A percentile compares a stretch with the other conserved stretches of the same genome.
phyloP scores from a whole-genome alignment of 2,329 filamentous ascomycete genomes.

The Alternaria burnsii region DNA sequence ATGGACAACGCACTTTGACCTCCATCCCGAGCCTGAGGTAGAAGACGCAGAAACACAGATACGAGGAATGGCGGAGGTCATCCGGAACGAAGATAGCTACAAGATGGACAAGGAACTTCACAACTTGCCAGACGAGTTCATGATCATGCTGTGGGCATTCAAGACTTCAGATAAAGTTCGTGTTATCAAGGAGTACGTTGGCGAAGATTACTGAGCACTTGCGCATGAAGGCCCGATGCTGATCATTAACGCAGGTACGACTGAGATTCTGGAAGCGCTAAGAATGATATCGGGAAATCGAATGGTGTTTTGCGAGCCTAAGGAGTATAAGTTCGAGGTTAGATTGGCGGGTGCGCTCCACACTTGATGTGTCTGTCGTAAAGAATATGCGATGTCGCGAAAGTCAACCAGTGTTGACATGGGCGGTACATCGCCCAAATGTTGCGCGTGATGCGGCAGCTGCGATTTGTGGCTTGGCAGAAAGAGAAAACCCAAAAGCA shows the following conservation, averaged over 20 bases:
- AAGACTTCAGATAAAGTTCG: slow-evolving; percentile 18
- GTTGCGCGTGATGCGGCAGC: neutral
- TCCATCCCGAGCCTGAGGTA: slow-evolving; percentile 1
- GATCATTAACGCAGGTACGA: neutral
- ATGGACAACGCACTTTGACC: slow-evolving; percentile 31
- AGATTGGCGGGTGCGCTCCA: neutral
- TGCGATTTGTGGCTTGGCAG: neutral
- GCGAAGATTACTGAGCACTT: neutral
- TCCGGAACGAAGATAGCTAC: slow-evolving; percentile 30
- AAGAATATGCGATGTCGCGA: neutral
- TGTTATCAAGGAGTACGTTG: slow-evolving; percentile 7
- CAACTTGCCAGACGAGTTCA: slow-evolving; percentile 20
- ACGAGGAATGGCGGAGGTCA: slow-evolving; percentile 23
- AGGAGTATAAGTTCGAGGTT: neutral
- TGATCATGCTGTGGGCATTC: slow-evolving; percentile 32
- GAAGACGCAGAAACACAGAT: slow-evolving; percentile 18
- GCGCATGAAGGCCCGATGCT: neutral
- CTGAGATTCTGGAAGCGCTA: neutral
- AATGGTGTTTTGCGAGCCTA: neutral
- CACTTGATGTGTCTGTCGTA: neutral
- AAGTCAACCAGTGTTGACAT: neutral
- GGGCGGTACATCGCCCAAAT: neutral
- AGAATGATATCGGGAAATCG: neutral
- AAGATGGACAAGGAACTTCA: slow-evolving; percentile 25
- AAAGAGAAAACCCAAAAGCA: neutral